These are phyloP conservation scores for Diplodia corticola DNA, from an alignment of 2,329 filamentous ascomycete species.

Conservation along the genomic window DNA sequence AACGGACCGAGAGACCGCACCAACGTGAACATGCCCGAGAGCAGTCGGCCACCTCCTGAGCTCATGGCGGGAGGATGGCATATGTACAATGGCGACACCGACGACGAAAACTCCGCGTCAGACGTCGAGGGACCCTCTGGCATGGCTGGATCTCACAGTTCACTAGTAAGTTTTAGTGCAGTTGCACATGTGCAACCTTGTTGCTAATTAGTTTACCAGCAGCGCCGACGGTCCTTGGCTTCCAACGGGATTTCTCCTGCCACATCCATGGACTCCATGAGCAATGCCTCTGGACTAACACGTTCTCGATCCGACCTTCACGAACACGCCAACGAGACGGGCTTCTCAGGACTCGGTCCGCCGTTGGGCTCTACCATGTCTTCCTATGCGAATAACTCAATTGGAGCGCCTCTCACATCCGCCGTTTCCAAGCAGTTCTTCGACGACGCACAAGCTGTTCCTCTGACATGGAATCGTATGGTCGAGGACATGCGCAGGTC, in stretches of 20 bases:
- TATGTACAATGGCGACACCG: slow-evolving; percentile 75
- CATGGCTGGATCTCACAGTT: slow-evolving; percentile 68
- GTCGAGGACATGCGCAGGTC: slow-evolving; percentile 91
- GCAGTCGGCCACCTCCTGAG: slow-evolving; percentile 85
- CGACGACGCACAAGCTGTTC: slow-evolving; percentile 78
- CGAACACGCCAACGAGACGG: slow-evolving; percentile 29
- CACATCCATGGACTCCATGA: slow-evolving; percentile 88
- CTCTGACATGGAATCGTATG: slow-evolving; percentile 84
- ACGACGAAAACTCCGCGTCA: slow-evolving; percentile 79
- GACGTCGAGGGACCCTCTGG: slow-evolving; percentile 78
- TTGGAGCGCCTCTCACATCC: slow-evolving; percentile 46
- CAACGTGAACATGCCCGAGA: slow-evolving; percentile 84
- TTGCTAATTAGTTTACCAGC: slow-evolving; percentile 24
- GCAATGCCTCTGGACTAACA: slow-evolving; percentile 56
- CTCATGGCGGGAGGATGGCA: slow-evolving; percentile 74
- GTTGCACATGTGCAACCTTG: slow-evolving; percentile 29
- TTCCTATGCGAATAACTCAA: slow-evolving; percentile 55
- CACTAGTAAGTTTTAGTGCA: slow-evolving; percentile 58
- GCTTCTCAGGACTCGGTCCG: slow-evolving; percentile 49
- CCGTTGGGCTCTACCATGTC: slow-evolving; percentile 54
- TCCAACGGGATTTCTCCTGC: slow-evolving; percentile 77
- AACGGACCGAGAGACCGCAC: slow-evolving; percentile 84
- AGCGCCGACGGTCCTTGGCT: slow-evolving; percentile 65
- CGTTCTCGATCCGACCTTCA: slow-evolving; percentile 57
- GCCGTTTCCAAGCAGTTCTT: slow-evolving; percentile 80